These are phyloP conservation scores for Nothophytophthora sp. DNA, from an alignment of 352 stramenopile genomes.

Conservation along the genomic window DNA sequence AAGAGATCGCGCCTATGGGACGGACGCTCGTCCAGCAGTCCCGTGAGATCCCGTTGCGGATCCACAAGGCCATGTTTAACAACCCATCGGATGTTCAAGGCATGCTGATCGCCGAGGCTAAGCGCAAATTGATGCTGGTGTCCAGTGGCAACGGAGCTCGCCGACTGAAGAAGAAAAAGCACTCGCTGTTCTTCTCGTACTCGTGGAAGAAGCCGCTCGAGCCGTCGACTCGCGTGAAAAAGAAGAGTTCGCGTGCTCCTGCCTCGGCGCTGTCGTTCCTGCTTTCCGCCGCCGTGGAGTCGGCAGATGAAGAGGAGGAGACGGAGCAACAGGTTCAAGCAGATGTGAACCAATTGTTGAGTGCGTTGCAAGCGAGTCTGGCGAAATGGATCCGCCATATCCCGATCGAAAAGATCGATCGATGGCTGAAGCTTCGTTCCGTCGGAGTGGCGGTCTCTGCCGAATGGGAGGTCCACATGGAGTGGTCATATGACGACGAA, in stretches of 20 bases:
- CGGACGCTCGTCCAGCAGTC: slow-evolving; percentile 40
- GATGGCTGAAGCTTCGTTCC: slow-evolving; percentile 75
- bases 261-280: slow-evolving; percentile 82
- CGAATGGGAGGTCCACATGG: slow-evolving; percentile 82
- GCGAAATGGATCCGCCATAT: slow-evolving; percentile 69
- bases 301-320: slow-evolving; percentile 73
- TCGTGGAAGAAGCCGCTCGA: slow-evolving; percentile 84
- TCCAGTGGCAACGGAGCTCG: slow-evolving; percentile 62
- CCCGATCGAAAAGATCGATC: slow-evolving; percentile 57
- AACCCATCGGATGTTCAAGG: slow-evolving; percentile 72
- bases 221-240: slow-evolving; percentile 63
- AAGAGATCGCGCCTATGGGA: slow-evolving; percentile 30
- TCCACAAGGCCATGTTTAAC: slow-evolving; percentile 88
- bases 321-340: slow-evolving; percentile 69
- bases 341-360: slow-evolving; percentile 53
- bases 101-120: slow-evolving; percentile 76
- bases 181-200: slow-evolving; percentile 73
- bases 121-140: slow-evolving; percentile 82
- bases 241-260: slow-evolving; percentile 59
- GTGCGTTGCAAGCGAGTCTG: slow-evolving; percentile 42
- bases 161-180: slow-evolving; percentile 88
- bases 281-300: slow-evolving; percentile 69
- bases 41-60: slow-evolving; percentile 68
- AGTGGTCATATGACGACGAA: slow-evolving; percentile 88
- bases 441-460: slow-evolving; percentile 65